phyloP scores from a whole-genome alignment of 768 basidiomycete genomes.

The Rhizopogon rudus region DNA sequence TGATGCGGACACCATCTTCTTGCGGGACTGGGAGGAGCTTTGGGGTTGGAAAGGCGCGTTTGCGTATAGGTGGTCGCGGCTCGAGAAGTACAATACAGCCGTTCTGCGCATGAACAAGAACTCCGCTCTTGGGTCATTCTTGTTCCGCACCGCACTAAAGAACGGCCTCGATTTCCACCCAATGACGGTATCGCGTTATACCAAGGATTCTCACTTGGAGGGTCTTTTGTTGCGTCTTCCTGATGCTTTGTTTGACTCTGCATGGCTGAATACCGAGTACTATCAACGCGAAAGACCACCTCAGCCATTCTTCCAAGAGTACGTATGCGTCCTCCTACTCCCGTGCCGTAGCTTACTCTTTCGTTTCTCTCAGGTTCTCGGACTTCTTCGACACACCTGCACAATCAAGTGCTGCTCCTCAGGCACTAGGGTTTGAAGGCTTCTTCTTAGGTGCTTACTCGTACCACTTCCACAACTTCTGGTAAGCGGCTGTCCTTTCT shows the following conservation, averaged over 20 bases:
- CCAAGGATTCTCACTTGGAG: conserved; percentile 84
- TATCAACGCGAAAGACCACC: conserved; percentile 92
- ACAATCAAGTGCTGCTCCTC: conserved; percentile 72
- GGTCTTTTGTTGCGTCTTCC: conserved; percentile 82
- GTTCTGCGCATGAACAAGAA: conserved; percentile 91
- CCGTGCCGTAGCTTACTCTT: conserved; percentile 1
- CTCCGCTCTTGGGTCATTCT: conserved; percentile 86
- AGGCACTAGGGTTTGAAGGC: conserved; percentile 86
- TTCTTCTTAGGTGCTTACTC: conserved; percentile 96
- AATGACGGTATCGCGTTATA: conserved; percentile 89
- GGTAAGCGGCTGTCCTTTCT: conserved; percentile 40
- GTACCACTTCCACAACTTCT: conserved; percentile 95
- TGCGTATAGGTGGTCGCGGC: conserved; percentile 92
- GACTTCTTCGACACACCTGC: conserved; percentile 85
- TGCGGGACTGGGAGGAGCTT: conserved; percentile 98
- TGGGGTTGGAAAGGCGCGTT: conserved; percentile 98
- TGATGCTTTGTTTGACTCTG: conserved; percentile 94
- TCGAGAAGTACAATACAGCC: conserved; percentile 94
- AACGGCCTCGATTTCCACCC: conserved; percentile 97
- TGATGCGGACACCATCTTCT: conserved; percentile 92
- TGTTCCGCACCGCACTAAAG: conserved; percentile 92
- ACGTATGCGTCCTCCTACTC: conserved; percentile 13
- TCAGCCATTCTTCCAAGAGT: conserved; percentile 92
- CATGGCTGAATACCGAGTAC: conserved; percentile 92
- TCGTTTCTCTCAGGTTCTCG: conserved; percentile 52